Percentiles rank a stretch among this genome's conserved stretches.
Conservation (phyloP, 169 alveolate genomes). For the Cyclospora cayetanensis region DNA sequence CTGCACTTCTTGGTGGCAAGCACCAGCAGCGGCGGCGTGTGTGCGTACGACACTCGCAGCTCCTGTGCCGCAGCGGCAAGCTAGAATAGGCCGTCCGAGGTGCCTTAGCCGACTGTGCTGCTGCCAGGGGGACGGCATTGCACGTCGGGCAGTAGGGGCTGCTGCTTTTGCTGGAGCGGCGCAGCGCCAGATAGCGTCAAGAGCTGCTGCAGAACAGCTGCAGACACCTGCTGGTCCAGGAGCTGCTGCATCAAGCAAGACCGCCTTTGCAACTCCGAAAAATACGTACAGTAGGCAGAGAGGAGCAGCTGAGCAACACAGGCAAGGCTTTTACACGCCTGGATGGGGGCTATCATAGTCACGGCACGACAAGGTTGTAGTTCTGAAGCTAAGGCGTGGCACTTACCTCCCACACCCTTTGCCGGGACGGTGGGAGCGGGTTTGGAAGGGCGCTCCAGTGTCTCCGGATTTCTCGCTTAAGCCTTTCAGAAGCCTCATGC, state of each 20-base stretch:
- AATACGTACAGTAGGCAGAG: background rate
- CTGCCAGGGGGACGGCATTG: too few species aligned
- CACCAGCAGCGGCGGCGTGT: too few species aligned
- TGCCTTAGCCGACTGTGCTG: too few species aligned
- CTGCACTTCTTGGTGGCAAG: too few species aligned
- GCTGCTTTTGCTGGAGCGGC: background rate
- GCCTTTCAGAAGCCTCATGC: background rate
- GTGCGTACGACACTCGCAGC: too few species aligned
- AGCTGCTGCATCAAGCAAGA: background rate
- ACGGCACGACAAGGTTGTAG: too few species aligned
- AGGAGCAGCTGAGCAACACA: background rate
- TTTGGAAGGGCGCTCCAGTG: background rate
- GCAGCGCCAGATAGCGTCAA: background rate
- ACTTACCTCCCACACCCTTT: constrained; percentile 1
- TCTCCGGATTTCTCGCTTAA: background rate
- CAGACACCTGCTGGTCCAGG: background rate
- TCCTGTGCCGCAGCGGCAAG: too few species aligned
- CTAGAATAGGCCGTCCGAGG: too few species aligned
- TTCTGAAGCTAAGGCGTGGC: too few species aligned
- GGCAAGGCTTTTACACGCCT: background rate
- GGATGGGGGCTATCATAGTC: too few species aligned
- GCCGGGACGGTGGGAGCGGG: constrained; percentile 1
- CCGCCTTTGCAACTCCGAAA: background rate
- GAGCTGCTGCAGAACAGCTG: background rate
- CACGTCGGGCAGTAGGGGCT: background rate